Conservation (phyloP, 2,329 filamentous ascomycete species). For the Botryotinia narcissicola region DNA sequence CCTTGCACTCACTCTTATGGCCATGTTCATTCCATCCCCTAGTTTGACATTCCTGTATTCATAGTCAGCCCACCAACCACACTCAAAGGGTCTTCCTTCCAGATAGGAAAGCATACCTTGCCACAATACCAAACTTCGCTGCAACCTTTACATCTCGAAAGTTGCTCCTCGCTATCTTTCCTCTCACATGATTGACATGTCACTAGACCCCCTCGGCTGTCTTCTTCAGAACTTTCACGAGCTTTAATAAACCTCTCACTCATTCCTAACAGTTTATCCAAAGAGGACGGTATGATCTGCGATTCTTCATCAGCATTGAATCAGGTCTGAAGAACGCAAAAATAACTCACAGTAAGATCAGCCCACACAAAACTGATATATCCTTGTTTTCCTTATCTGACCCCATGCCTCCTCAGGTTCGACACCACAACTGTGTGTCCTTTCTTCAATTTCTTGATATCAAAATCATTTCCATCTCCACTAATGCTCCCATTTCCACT, state of each 20-base stretch:
- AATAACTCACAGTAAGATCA: constrained; percentile 24
- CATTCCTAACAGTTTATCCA: constrained; percentile 30
- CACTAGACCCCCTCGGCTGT: not conserved
- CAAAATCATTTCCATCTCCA: constrained; percentile 25
- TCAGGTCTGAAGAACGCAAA: not conserved
- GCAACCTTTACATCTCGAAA: constrained; percentile 35
- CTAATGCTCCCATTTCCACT: constrained; percentile 2
- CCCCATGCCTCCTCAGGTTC: constrained; percentile 27
- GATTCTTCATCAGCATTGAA: constrained; percentile 1
- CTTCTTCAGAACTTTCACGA: not conserved
- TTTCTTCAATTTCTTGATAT: constrained; percentile 31
- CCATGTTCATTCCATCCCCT: constrained; percentile 33
- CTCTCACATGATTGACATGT: constrained; percentile 32
- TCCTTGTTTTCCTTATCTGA: constrained; percentile 33
- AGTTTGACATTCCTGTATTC: constrained; percentile 32
- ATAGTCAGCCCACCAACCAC: not conserved
- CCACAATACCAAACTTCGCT: constrained; percentile 35
- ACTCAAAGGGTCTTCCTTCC: not conserved
- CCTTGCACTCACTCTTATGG: constrained; percentile 35
- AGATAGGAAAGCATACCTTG: constrained; percentile 29
- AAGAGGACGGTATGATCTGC: constrained; percentile 31
- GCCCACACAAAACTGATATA: constrained; percentile 28
- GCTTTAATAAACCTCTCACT: constrained; percentile 16
- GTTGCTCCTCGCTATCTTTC: constrained; percentile 18
- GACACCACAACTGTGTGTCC: constrained; percentile 27